Conservation (phyloP, 2,329 filamentous ascomycete genomes). For the Penicillium brevicompactum region DNA sequence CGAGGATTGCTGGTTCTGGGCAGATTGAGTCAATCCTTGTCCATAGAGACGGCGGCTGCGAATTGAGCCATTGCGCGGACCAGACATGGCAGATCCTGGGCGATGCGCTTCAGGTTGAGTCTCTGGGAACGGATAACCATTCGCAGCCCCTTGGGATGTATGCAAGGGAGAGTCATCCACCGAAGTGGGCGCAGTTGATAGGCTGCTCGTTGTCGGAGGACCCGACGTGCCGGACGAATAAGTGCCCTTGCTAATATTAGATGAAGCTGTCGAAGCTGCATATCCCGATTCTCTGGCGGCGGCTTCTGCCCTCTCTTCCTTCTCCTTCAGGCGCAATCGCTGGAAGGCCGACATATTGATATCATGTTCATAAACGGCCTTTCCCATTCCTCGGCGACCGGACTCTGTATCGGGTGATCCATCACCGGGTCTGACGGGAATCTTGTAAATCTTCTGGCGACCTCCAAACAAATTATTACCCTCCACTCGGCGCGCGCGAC, state of each 20-base stretch:
- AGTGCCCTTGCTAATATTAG: slow-evolving; percentile 75
- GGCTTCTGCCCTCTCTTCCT: slow-evolving; percentile 50
- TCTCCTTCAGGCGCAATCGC: slow-evolving; percentile 62
- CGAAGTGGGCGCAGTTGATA: slow-evolving; percentile 87
- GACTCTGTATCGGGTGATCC: slow-evolving; percentile 31
- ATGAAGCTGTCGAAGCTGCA: slow-evolving; percentile 63
- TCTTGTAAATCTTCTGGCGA: slow-evolving; percentile 92
- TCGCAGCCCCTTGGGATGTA: slow-evolving; percentile 27
- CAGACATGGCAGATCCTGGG: slow-evolving; percentile 31
- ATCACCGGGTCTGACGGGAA: slow-evolving; percentile 57
- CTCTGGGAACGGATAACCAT: slow-evolving; percentile 17
- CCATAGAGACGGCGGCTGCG: slow-evolving; percentile 80
- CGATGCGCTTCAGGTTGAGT: slow-evolving; percentile 25
- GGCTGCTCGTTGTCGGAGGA: slow-evolving; percentile 68
- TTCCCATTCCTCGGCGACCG: slow-evolving; percentile 54
- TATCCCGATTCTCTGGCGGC: slow-evolving; percentile 45
- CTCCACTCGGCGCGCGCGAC: slow-evolving; percentile 76
- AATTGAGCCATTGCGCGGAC: slow-evolving; percentile 65
- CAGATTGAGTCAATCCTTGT: slow-evolving; percentile 74
- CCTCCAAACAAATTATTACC: slow-evolving; percentile 94
- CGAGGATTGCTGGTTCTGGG: slow-evolving; percentile 77
- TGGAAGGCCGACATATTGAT: slow-evolving; percentile 82
- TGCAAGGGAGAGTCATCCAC: slow-evolving; percentile 68
- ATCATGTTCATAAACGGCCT: slow-evolving; percentile 82
- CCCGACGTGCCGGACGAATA: slow-evolving; percentile 79